A percentile compares a stretch with the other conserved stretches of the same genome.
Evolutionary conservation across 805 yeast genomes (phyloP).

Genomic region (Candida glaebosa): DNA sequence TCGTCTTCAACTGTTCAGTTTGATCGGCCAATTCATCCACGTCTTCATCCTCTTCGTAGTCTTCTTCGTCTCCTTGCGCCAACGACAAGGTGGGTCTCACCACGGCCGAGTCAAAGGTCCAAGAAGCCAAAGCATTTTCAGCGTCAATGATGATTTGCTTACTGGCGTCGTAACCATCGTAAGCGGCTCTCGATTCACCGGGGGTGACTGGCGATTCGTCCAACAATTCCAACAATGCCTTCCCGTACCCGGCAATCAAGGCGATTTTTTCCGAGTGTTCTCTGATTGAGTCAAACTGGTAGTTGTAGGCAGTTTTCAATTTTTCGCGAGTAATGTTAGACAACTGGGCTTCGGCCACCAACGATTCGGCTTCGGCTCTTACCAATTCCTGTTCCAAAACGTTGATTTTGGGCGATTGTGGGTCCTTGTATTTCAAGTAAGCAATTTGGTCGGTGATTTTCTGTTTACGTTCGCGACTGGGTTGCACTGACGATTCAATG

Average conservation of each 20-base stretch:
- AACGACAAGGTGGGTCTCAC: conserved; percentile 91
- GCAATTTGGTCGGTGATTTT: conserved; percentile 98
- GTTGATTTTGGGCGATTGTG: conserved; percentile 92
- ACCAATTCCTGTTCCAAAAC: conserved; percentile 97
- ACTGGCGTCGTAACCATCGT: conserved; percentile 97
- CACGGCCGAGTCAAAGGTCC: conserved; percentile 95
- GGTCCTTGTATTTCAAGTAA: conserved; percentile 96
- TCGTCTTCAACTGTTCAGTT: conserved; percentile 45
- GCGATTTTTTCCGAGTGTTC: conserved; percentile 96
- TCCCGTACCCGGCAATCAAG: conserved; percentile 97
- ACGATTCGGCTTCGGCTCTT: conserved; percentile 98
- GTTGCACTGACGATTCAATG: conserved; percentile 97
- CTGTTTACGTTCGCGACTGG: conserved; percentile 96
- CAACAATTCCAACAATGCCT: conserved; percentile 90
- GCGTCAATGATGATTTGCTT: conserved; percentile 97
- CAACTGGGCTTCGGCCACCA: conserved; percentile 98
- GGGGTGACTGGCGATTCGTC: conserved; percentile 98
- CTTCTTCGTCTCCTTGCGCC: conserved; percentile 58
- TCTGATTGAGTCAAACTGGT: conserved; percentile 93
- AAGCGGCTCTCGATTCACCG: conserved; percentile 97
- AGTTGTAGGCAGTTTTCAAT: conserved; percentile 94
- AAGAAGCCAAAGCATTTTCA: conserved; percentile 89
- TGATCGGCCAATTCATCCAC: conserved; percentile 43
- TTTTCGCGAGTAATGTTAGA: conserved; percentile 98
- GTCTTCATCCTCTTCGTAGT: conserved; percentile 19